Evolutionary conservation across 177 flowering plant genomes (phyloP), one percentile per base, ranked within the genome.

Genomic region (Vitis hybrid): DNA sequence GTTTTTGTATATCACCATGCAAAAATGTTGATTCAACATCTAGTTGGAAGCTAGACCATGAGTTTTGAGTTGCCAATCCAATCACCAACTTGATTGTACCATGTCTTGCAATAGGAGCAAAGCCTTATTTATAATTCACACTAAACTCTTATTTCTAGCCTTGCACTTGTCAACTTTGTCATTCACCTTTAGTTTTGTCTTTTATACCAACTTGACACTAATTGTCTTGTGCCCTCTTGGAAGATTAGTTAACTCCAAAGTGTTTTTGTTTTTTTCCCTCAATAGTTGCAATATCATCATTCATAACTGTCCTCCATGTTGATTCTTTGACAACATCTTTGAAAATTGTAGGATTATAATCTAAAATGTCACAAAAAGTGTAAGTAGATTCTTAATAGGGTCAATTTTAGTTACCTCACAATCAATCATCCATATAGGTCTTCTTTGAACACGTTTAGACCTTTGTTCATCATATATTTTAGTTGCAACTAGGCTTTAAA

Each of bases 151-250:
- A 24, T n/a, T 17, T 48, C 8, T 46, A 64, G 55, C 67, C 67
- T 55, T 64, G 46, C 9, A 64, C 67, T 5, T 46, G 56, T 20
- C 53, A 35, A 13, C 17, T 17, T 17, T 15, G 12, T n/a, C 48
- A 64, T 51, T 32, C 49, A 13, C n/a, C 15, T 64, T 64, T 27
- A 64, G 13, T 14, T 64, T 64, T 13, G 67, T 64, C 18, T 48
- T 71, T 24, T 61, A 69, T 27, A 69, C 58, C 66, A 50, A 61
- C 35, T 61, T 61, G 17, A 69, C 65, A 35, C 58, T 58, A 50
- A 69, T 69, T 57, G 65, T 15, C 51, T 69, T 69, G 2, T 61
- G 52, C 46, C 71, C 50, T 62, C 12, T 32, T 30, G 49, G 65
- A 32, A 62, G 49, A 7, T 62, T 8, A 1, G 20, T 13, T 14